Evolutionary conservation across 2,329 filamentous ascomycete species (phyloP), one percentile per base, ranked within the genome.

Genomic region (Fusarium udum): DNA sequence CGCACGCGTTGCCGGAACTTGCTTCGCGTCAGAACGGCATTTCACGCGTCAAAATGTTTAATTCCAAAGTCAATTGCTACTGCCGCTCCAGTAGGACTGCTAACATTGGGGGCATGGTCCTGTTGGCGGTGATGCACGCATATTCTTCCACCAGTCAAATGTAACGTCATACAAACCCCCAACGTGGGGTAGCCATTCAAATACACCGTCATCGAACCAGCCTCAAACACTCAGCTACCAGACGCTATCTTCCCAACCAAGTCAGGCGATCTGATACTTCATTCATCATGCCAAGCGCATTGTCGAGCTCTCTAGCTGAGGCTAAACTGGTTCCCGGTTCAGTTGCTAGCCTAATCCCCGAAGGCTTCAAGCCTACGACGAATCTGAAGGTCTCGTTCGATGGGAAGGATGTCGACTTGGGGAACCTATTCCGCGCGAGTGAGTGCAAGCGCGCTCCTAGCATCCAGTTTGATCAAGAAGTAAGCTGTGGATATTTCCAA

Each of bases 301-400:
- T 84, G 12, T 65, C 64, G 7, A 69, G 34, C 60, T 82, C 83
- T 26, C 78, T 85, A 16, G 73, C 78, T n/a, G 72, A 80, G 32
- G 82, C 82, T 24, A 78, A 79, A 31, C 80, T 86, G n/a, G 80
- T 83, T 6, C 84, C 84, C 8, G 84, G 84, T 15, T 64, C 80
- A 6, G 83, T 83, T n/a, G 75, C 77, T 14, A 72, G 42, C 20
- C 71, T 88, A 48, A 84, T 88, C 45, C 82, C 85, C 0, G 70
- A 78, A 15, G 73, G 70, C 32, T 88, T 88, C 77, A 79, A 77
- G 49, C 85, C 86, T 3, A 80, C 79, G 7, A 82, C 83, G 10
- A 71, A 82, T 39, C 80, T 88, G 10, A 68, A 69, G 13, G 75
- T 88, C 20, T 74, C 79, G 15, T 82, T 82, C 58, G 78, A 76